phyloP scores from a whole-genome alignment of 208 protist species.

The Angomonas ambiguus region DNA sequence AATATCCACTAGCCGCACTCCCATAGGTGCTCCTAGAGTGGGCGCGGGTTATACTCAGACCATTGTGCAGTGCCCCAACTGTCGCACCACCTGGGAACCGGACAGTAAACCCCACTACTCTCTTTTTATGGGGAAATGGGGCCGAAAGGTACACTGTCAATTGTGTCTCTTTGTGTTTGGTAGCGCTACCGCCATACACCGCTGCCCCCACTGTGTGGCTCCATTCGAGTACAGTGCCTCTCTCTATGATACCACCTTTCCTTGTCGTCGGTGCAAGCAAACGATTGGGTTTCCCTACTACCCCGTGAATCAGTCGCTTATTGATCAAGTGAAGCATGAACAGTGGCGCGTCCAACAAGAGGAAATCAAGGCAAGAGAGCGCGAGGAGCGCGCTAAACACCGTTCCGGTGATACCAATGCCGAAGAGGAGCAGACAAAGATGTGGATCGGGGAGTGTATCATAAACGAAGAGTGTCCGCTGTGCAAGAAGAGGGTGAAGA shows the following conservation, averaged over 20 bases:
- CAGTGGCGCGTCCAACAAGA: constrained; percentile 62
- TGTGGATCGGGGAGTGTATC: constrained; percentile 53
- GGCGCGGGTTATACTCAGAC: constrained; percentile 49
- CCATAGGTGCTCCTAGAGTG: constrained; percentile 47
- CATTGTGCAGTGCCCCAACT: constrained; percentile 67
- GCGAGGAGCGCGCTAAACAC: constrained; percentile 33
- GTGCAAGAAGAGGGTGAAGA: constrained; percentile 42
- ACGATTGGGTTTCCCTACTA: constrained; percentile 80
- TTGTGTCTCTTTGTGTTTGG: constrained; percentile 80
- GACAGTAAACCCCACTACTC: constrained; percentile 78
- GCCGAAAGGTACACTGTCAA: constrained; percentile 81
- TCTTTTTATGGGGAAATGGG: constrained; percentile 82
- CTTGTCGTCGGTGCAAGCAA: constrained; percentile 51
- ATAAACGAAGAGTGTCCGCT: constrained; percentile 68
- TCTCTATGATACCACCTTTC: constrained; percentile 62
- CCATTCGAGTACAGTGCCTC: constrained; percentile 75
- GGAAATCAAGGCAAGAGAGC: constrained; percentile 25
- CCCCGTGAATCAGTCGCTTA: constrained; percentile 67
- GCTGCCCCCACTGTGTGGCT: constrained; percentile 69
- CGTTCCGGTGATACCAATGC: constrained; percentile 13
- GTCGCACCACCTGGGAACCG: constrained; percentile 61
- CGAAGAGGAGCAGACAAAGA: constrained; percentile 30
- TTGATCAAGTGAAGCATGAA: constrained; percentile 53
- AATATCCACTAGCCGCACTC: constrained; percentile 71
- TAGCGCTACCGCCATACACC: constrained; percentile 67